Conservation (phyloP, 2,329 filamentous ascomycete genomes). For the Colletotrichum musae region DNA sequence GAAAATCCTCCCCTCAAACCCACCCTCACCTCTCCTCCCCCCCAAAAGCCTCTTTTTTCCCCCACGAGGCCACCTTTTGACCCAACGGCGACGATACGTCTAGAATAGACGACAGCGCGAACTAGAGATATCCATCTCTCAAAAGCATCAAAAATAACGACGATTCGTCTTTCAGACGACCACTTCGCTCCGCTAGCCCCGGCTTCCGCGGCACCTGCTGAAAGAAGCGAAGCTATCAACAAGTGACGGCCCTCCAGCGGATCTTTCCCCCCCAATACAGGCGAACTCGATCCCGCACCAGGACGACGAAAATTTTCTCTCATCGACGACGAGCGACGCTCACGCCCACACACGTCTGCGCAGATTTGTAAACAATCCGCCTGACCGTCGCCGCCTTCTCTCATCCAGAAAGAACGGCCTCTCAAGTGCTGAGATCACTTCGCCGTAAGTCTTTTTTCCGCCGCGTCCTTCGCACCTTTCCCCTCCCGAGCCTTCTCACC, state of each 20-base stretch:
- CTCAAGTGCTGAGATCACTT: conserved; percentile 43
- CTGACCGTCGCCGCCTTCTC: conserved; percentile 27
- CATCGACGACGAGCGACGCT: conserved; percentile 36
- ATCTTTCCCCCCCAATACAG: conserved; percentile 29
- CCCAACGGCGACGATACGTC: conserved; percentile 42
- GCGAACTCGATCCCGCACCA: conserved; percentile 39
- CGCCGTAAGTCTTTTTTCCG: conserved; percentile 35
- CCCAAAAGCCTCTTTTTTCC: conserved; percentile 33
- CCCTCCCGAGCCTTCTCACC: conserved; percentile 32
- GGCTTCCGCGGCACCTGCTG: conserved; percentile 29
- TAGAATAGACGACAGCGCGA: conserved; percentile 40
- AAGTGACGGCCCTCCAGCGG: conserved; percentile 37
- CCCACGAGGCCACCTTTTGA: conserved; percentile 33
- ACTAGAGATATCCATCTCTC: conserved; percentile 35
- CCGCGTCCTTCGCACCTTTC: conserved; percentile 11
- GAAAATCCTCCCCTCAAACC: conserved; percentile 43
- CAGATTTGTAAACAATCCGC: conserved; percentile 22
- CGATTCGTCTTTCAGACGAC: conserved; percentile 33
- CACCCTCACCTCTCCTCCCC: conserved; percentile 39
- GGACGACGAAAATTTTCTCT: conserved; percentile 41
- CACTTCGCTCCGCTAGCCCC: conserved; percentile 15
- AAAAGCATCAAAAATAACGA: conserved; percentile 18
- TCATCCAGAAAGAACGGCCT: conserved; percentile 33
- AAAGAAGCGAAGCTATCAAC: conserved; percentile 41
- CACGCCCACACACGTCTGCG: conserved; percentile 25